Base-by-base conservation (phyloP, 2,329 filamentous ascomycete genomes). In the Aspergillus pseudonomiae region DNA sequence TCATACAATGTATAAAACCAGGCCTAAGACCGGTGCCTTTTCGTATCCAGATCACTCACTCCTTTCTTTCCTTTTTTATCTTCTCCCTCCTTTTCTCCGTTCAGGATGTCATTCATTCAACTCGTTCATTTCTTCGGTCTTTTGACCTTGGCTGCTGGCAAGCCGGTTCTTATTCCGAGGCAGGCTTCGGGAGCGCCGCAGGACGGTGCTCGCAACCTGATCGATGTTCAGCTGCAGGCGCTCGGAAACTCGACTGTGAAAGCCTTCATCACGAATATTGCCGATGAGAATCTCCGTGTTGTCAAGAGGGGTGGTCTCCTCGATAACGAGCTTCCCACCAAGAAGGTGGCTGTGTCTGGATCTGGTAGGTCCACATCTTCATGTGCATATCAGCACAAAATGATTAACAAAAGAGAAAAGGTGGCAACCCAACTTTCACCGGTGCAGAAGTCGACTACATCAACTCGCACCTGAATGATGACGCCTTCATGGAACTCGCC, bases 71-170 rank as follows among this genome's bases (percentile, higher is more conserved):
- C n/a, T n/a, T 61, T 55, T 56, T 43, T 28, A 32, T 48, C 36
- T 21, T 52, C 21, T 19, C 26, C 43, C 28, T 21, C 46, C 63
- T 16, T 41, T 58, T 56, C n/a, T 26, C 30, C 32, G 11, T 46
- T 64, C 59, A 61, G 59, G 19, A 62, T 64, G 66, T 65, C 60
- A 45, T 56, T 63, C 32, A 1, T 67, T 66, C 58, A 57, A 62
- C 60, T 64, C 56, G 61, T 63, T 60, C 59, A 66, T 6, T 60
- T 64, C 36, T 52, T 66, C 43, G 60, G 60, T 32, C 58, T 64
- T 57, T 59, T 67, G 24, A 63, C 64, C 21, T 28, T 67, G 66
- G 66, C 60, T 67, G 43, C 66, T 66, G 66, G 66, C 30, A 66
- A 67, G 64, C 66, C 66, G 9, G 61, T 67, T 64, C 61, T 61